phyloP scores from a whole-genome alignment of 2,329 filamentous ascomycete genomes.

The Cladosporium halotolerans region DNA sequence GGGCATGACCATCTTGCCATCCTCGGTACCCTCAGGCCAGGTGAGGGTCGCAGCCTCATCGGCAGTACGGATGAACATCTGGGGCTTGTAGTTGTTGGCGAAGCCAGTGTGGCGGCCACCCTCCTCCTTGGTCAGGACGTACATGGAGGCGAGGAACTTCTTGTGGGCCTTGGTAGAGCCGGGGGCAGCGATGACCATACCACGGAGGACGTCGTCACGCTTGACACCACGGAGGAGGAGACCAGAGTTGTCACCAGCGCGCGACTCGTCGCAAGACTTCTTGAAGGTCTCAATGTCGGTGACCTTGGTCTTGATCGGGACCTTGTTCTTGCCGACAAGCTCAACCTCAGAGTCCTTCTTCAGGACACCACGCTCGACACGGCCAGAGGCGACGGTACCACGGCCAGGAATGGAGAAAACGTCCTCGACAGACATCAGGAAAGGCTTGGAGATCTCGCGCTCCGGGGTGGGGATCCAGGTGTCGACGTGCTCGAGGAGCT shows the following conservation, averaged over 20 bases:
- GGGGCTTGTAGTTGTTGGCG: conserved; percentile 90
- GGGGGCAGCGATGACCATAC: conserved; percentile 87
- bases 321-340: conserved; percentile 77
- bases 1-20: conserved; percentile 84
- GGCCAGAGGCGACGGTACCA: conserved; percentile 93
- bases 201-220: conserved; percentile 88
- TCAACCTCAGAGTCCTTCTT: conserved; percentile 95
- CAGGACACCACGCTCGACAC: conserved; percentile 89
- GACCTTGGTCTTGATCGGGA: conserved; percentile 94
- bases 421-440: conserved; percentile 93
- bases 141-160: conserved; percentile 92
- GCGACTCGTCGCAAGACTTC: conserved; percentile 96
- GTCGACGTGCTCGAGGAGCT: conserved; percentile 85
- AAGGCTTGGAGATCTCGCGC: conserved; percentile 95
- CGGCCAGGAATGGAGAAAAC: conserved; percentile 62
- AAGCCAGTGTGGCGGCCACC: conserved; percentile 96
- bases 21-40: conserved; percentile 71
- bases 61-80: conserved; percentile 91
- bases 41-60: conserved; percentile 67
- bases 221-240: conserved; percentile 92
- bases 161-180: conserved; percentile 78
- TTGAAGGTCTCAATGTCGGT: conserved; percentile 99
- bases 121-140: conserved; percentile 95
- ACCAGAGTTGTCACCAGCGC: conserved; percentile 96
- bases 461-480: conserved; percentile 92